Percentiles rank a stretch among this genome's conserved stretches.
Evolutionary conservation across 2,329 filamentous ascomycete species (phyloP).

Genomic region (Neofusicoccum parvum): DNA sequence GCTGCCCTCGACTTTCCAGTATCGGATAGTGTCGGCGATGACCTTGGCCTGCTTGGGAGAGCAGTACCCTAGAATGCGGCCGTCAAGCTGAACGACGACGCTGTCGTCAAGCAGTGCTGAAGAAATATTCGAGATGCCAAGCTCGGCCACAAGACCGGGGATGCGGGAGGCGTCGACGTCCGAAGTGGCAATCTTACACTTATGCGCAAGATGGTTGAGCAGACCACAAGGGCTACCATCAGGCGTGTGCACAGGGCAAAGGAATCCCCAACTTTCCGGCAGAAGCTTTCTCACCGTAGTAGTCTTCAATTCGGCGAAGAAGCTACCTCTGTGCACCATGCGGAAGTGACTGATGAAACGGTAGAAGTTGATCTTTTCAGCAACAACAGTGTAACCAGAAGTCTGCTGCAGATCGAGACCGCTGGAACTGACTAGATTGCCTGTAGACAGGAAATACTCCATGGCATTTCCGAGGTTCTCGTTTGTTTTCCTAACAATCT

Average conservation of each 20-base stretch:
- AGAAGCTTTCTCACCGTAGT: slow-evolving; percentile 94
- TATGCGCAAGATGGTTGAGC: slow-evolving; percentile 92
- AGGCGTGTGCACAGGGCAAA: slow-evolving; percentile 96
- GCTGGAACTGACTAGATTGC: slow-evolving; percentile 87
- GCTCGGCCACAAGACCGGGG: slow-evolving; percentile 71
- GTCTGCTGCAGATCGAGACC: slow-evolving; percentile 93
- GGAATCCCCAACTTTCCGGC: slow-evolving; percentile 96
- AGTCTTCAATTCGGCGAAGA: slow-evolving; percentile 97
- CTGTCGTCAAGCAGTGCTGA: slow-evolving; percentile 80
- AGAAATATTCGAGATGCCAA: slow-evolving; percentile 76
- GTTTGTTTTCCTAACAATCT: slow-evolving; percentile 78
- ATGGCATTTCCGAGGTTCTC: slow-evolving; percentile 85
- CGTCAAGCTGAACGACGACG: slow-evolving; percentile 87
- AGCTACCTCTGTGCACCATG: slow-evolving; percentile 98
- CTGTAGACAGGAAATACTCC: slow-evolving; percentile 95
- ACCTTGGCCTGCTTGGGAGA: slow-evolving; percentile 77
- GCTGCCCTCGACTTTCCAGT: slow-evolving; percentile 91
- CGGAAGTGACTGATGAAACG: slow-evolving; percentile 99
- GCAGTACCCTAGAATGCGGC: slow-evolving; percentile 87
- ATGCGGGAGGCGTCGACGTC: slow-evolving; percentile 73
- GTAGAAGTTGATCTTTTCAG: slow-evolving; percentile 98
- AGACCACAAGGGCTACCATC: slow-evolving; percentile 95
- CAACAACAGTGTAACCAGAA: slow-evolving; percentile 93
- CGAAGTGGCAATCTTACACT: slow-evolving; percentile 84
- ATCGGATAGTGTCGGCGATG: slow-evolving; percentile 83